Percentiles rank a stretch among this genome's conserved stretches.
Conservation (phyloP, 495 filamentous ascomycete genomes). For the Penicillium ucsense region DNA sequence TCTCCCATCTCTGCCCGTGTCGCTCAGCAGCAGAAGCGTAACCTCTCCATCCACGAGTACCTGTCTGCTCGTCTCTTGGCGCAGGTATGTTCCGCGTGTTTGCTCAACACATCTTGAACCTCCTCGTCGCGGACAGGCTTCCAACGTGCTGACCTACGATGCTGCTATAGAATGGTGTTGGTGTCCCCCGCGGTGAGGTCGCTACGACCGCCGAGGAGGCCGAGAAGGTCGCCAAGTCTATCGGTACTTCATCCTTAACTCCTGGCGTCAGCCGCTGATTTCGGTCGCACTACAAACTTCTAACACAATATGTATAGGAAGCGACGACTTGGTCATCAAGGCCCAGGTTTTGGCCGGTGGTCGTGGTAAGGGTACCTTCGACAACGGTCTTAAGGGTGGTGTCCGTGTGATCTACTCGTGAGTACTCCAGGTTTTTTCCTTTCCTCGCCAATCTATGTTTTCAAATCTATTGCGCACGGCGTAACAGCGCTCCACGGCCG, state of each 20-base stretch:
- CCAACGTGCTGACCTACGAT: constrained; percentile 14
- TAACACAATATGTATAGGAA: constrained; percentile 41
- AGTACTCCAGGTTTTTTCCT: constrained; percentile 13
- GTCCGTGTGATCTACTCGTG: constrained; percentile 96
- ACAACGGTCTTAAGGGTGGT: constrained; percentile 97
- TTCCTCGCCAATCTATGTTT: too few relatives aligned
- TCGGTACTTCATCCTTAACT: constrained; percentile 45
- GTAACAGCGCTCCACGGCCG: too few relatives aligned
- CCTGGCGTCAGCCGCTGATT: constrained; percentile 1
- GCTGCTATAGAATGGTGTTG: constrained; percentile 71
- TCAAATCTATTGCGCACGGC: too few relatives aligned
- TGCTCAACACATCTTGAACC: constrained; percentile 1
- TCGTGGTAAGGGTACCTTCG: constrained; percentile 92
- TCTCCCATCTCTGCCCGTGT: constrained; percentile 38
- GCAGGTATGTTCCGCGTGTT: constrained; percentile 46
- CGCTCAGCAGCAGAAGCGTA: constrained; percentile 64
- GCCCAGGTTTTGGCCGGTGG: constrained; percentile 97
- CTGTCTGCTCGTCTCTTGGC: constrained; percentile 82
- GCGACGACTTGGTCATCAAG: constrained; percentile 98
- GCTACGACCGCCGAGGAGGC: constrained; percentile 78
- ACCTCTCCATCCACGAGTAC: constrained; percentile 95
- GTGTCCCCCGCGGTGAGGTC: constrained; percentile 79
- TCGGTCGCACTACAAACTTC: constrained; percentile 11
- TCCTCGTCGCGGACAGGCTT: constrained; percentile 5
- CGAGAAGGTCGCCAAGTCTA: constrained; percentile 78